These are phyloP conservation scores for Vigna trinervia DNA, from an alignment of 306 rosid genomes.

Conservation along the genomic window DNA sequence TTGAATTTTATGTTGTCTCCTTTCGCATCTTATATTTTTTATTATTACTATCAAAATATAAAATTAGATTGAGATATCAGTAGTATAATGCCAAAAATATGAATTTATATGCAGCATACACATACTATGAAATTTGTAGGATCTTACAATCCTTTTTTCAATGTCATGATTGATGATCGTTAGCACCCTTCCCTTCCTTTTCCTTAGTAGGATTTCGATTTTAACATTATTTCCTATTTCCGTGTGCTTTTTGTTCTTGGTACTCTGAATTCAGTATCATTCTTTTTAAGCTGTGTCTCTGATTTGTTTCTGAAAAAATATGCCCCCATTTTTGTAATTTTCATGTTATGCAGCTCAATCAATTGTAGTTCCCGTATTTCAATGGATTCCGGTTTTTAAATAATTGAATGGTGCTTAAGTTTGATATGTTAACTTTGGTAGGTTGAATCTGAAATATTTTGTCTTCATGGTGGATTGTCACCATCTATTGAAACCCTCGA, in stretches of 20 bases:
- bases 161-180: neutral
- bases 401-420: constrained; percentile 31
- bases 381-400: constrained; percentile 14
- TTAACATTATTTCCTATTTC: neutral
- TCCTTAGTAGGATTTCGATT: neutral
- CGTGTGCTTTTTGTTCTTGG: neutral
- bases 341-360: neutral
- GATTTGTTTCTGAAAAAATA: neutral
- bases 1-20: neutral
- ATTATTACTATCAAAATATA: neutral
- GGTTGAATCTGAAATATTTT: constrained; percentile 97
- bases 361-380: constrained; percentile 19
- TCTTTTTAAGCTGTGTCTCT: neutral
- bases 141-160: neutral
- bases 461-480: constrained; percentile 94
- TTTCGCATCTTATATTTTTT: neutral
- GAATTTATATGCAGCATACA: neutral
- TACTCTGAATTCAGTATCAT: neutral
- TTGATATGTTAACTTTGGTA: constrained; percentile 37
- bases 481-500: constrained; percentile 97
- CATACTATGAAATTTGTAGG: neutral
- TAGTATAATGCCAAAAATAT: neutral
- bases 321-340: neutral
- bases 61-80: neutral
- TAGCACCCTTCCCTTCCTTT: neutral